Conservation (phyloP, 2,329 filamentous ascomycete genomes). For the Ustulina deusta region DNA sequence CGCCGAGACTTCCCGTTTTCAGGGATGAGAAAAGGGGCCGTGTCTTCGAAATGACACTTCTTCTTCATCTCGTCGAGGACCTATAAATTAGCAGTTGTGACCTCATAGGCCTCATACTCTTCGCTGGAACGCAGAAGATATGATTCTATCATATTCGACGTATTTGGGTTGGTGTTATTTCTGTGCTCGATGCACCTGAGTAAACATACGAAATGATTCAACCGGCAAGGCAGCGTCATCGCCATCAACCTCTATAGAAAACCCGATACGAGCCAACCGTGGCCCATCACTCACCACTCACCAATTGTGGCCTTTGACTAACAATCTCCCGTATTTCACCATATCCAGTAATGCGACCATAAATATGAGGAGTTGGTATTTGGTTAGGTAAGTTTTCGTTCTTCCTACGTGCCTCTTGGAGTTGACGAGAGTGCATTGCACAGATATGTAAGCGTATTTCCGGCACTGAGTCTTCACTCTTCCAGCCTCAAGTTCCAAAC, state of each 20-base stretch:
- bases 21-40: constrained; percentile 17
- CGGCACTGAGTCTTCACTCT: constrained; percentile 5
- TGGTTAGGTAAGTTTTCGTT: neutral
- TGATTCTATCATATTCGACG: neutral
- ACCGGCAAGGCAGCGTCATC: neutral
- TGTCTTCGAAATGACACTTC: neutral
- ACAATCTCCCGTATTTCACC: neutral
- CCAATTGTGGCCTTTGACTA: neutral
- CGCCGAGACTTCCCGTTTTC: constrained; percentile 8
- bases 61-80: neutral
- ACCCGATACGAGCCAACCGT: neutral
- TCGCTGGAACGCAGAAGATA: neutral
- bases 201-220: neutral
- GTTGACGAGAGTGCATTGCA: neutral
- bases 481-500: constrained; percentile 15
- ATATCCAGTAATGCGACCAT: neutral
- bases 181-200: neutral
- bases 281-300: neutral
- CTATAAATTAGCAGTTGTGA: neutral
- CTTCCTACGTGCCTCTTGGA: neutral
- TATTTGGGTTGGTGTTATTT: neutral
- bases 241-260: neutral
- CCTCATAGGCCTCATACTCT: neutral
- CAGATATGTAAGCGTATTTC: constrained; percentile 9
- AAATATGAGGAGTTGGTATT: neutral